phyloP scores from a whole-genome alignment of 2,329 filamentous ascomycete genomes.

The Colletotrichum spinosum region DNA sequence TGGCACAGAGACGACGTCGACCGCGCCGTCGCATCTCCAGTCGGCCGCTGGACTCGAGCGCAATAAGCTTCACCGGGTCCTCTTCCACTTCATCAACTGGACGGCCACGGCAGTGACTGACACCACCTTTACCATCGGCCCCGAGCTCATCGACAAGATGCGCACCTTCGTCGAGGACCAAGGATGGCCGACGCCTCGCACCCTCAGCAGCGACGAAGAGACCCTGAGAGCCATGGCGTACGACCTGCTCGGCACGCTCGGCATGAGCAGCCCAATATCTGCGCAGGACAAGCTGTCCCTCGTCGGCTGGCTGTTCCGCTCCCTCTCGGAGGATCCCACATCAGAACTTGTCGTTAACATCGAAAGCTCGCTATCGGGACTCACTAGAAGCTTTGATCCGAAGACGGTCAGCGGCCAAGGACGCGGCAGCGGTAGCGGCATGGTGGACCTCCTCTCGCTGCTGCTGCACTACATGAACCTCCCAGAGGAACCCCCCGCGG shows the following conservation, averaged over 20 bases:
- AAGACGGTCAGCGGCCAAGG: conserved; percentile 45
- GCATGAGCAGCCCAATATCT: conserved; percentile 71
- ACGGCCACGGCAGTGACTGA: conserved; percentile 76
- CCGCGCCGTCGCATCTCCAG: conserved; percentile 42
- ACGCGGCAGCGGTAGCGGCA: conserved; percentile 15
- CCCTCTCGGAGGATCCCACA: conserved; percentile 82
- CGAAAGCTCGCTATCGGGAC: conserved; percentile 85
- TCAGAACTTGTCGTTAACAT: conserved; percentile 86
- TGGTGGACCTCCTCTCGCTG: conserved; percentile 58
- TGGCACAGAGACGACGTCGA: conserved; percentile 33
- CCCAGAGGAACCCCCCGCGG: conserved; percentile 59
- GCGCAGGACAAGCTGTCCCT: conserved; percentile 65
- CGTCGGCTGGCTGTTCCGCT: conserved; percentile 83
- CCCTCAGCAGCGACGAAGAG: conserved; percentile 62
- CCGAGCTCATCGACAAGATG: conserved; percentile 75
- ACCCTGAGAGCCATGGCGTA: conserved; percentile 82
- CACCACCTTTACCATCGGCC: conserved; percentile 74
- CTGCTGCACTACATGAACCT: conserved; percentile 76
- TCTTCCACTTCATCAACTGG: conserved; percentile 91
- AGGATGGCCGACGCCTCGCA: conserved; percentile 81
- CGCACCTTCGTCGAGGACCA: conserved; percentile 80
- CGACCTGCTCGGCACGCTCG: conserved; percentile 88
- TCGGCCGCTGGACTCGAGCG: conserved; percentile 75
- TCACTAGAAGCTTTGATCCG: conserved; percentile 62
- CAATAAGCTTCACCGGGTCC: conserved; percentile 81